Conservation (phyloP, 768 basidiomycete genomes). For the Phanerochaete sordida region DNA sequence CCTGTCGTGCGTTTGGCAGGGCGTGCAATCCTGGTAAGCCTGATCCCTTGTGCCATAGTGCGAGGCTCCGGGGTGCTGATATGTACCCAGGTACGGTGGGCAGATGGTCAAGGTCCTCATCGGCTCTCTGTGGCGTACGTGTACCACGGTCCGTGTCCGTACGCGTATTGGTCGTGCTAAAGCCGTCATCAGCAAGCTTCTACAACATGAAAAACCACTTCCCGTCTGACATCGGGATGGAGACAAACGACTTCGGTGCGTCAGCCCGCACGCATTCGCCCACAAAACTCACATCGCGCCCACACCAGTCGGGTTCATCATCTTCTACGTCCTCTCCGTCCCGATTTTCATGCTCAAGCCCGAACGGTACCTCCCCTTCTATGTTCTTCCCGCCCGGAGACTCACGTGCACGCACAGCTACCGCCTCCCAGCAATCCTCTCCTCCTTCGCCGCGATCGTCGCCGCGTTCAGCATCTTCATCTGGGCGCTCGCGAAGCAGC, state of each 20-base stretch:
- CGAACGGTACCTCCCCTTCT: constrained; percentile 19
- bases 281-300: neutral
- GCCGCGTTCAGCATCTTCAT: constrained; percentile 23
- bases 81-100: constrained; percentile 17
- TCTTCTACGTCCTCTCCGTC: constrained; percentile 27
- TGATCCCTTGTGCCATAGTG: no score
- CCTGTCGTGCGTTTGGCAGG: constrained; percentile 31
- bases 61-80: no score
- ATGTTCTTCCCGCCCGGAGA: neutral
- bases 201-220: constrained; percentile 29
- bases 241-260: constrained; percentile 31
- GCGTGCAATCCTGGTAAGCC: constrained; percentile 29
- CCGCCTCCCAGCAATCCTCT: constrained; percentile 22
- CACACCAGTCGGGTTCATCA: constrained; percentile 26
- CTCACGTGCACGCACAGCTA: constrained; percentile 12
- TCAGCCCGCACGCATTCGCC: neutral
- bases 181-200: constrained; percentile 23
- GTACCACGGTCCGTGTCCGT: neutral
- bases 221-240: constrained; percentile 22
- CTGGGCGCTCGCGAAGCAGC: constrained; percentile 21
- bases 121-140: constrained; percentile 29
- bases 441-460: constrained; percentile 25
- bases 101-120: constrained; percentile 32
- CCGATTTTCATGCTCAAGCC: constrained; percentile 28
- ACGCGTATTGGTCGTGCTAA: no score